phyloP scores from a whole-genome alignment of 169 alveolate genomes.

The Eimeria zaria region DNA sequence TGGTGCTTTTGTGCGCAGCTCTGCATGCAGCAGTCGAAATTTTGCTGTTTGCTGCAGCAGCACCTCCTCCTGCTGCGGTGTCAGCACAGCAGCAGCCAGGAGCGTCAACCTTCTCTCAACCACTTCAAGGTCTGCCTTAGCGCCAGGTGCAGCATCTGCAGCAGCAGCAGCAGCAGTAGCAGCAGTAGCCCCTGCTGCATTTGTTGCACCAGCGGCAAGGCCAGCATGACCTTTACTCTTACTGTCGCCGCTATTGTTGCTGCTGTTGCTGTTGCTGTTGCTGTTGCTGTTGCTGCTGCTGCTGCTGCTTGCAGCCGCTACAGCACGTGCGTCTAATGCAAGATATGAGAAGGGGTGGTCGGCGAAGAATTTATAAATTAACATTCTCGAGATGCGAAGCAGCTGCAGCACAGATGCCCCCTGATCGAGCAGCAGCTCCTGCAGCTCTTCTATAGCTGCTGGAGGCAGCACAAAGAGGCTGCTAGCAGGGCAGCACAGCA shows the following conservation, averaged over 20 bases:
- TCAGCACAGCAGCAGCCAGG: conserved; percentile 63
- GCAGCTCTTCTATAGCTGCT: conserved; percentile 66
- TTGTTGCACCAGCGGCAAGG: background rate
- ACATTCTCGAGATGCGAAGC: conserved; percentile 21
- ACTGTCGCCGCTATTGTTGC: background rate
- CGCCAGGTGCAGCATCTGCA: conserved; percentile 1
- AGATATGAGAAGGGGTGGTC: conserved; percentile 75
- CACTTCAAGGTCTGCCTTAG: background rate
- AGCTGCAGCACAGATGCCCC: conserved; percentile 80
- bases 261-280: background rate
- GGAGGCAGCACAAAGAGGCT: conserved; percentile 73
- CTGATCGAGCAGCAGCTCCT: conserved; percentile 58
- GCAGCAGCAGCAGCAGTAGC: conserved; percentile 15
- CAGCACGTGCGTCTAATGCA: conserved; percentile 55
- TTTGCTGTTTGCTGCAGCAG: conserved; percentile 58
- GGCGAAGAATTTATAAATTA: conserved; percentile 47
- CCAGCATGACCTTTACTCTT: background rate
- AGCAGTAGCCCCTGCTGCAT: background rate
- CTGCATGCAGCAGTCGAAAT: conserved; percentile 50
- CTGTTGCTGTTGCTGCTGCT: conserved; percentile 14
- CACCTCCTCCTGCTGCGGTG: conserved; percentile 67
- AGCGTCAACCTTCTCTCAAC: conserved; percentile 58
- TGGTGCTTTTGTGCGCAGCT: conserved; percentile 40
- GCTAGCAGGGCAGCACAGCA: conserved; percentile 78
- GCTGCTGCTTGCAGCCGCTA: conserved; percentile 29